Base-by-base conservation (phyloP, 208 protist species). In the Leishmania arabica region DNA sequence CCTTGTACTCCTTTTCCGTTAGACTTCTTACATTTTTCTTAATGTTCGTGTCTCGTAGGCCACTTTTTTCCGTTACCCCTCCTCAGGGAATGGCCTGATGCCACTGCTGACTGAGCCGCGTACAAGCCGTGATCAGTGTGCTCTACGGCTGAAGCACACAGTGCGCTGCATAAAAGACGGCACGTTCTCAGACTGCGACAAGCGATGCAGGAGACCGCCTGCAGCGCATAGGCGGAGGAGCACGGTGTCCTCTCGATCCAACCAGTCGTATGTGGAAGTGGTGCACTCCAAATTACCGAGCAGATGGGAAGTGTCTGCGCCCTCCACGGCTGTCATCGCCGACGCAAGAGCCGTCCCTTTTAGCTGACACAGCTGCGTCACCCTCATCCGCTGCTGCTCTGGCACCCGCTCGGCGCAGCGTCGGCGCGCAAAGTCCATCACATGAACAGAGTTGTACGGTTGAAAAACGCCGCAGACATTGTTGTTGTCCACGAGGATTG, bases 401-500 rank as follows among this genome's bases (percentile, higher is more conserved):
- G 45, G 68, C 13, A 49, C 45, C 45, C 31, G 66, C 72, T 54
- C n/a, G 6, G 66, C 37, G 58, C 13, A 45, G 17, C 53, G 53
- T 49, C 65, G 81, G 27, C 75, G 76, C 42, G 78, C 78, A 76
- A 85, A 91, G 82, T 91, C 82, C n/a, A 78, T 86, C 5, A 92
- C 79, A 15, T 79, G 83, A 47, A 96, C 77, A 31, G 78, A 64
- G 78, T 95, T 96, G 71, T 86, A 88, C 19, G 89, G 91, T 77
- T 95, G 92, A 80, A 95, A 94, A 45, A 80, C 72, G 51, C 89
- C 88, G 53, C 87, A 87, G 9, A 88, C 42, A 40, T 65, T 80
- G 75, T 80, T 88, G 79, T 96, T 96, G 87, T 96, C 92, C 31
- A 96, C 71, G 31, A 96, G 62, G 49, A 88, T 68, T 8, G 86